phyloP scores from a whole-genome alignment of 129 eudicot genomes.

The Flaveria linearis region DNA sequence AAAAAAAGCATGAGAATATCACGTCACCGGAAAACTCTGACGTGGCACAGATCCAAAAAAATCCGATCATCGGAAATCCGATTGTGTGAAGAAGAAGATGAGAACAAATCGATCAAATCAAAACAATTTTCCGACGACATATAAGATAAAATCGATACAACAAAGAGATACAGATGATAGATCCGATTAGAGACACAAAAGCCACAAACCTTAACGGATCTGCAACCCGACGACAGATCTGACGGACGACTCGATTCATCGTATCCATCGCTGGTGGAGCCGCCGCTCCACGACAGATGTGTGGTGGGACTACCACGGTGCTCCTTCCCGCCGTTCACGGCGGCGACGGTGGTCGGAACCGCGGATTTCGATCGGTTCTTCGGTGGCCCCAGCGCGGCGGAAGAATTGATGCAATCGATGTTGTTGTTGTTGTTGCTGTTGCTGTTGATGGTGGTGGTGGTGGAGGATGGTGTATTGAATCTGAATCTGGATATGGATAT shows the following conservation, averaged over 20 bases:
- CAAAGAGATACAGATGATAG: conserved; percentile 4
- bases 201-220: conserved; percentile 51
- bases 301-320: conserved; percentile 65
- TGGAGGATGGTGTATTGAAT: conserved; percentile 1
- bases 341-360: conserved; percentile 12
- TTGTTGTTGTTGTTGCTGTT: not conserved
- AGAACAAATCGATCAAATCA: not conserved
- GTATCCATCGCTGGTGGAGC: conserved; percentile 47
- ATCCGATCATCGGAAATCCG: too few relatives aligned
- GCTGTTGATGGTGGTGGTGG: not conserved
- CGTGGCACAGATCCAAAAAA: too few relatives aligned
- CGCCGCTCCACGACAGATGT: conserved; percentile 64
- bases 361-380: conserved; percentile 48
- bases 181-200: conserved; percentile 25
- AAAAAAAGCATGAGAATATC: too few relatives aligned
- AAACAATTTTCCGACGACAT: not conserved
- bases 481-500: not conserved
- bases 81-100: too few relatives aligned
- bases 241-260: conserved; percentile 45
- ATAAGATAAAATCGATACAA: not conserved
- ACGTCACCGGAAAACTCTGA: too few relatives aligned
- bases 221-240: conserved; percentile 44
- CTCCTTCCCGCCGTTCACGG: conserved; percentile 11
- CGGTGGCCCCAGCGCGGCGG: conserved; percentile 55
- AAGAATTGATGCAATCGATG: conserved; percentile 1